Evolutionary conservation across 345 rosid genomes (phyloP).

Genomic region (Iberis pinnata): DNA sequence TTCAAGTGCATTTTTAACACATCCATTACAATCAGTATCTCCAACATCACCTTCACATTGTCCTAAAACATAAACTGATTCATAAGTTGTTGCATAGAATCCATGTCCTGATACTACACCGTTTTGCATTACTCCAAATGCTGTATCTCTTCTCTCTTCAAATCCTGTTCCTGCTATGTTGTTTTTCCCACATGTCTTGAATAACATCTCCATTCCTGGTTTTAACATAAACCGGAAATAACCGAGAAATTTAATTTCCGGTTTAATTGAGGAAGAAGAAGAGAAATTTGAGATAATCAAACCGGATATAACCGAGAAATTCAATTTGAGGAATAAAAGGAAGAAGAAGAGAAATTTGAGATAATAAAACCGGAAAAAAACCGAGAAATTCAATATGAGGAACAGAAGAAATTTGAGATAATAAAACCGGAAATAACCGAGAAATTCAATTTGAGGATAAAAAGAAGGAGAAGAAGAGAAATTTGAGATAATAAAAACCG

Average conservation of each 20-base stretch:
- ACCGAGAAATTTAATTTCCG: background rate
- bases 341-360: no score
- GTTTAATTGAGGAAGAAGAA: background rate
- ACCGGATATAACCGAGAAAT: no score
- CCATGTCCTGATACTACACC: constrained; percentile 74
- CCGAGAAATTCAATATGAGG: background rate
- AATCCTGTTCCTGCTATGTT: constrained; percentile 68
- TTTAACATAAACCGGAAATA: background rate
- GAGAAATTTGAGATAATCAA: background rate
- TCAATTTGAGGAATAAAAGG: no score
- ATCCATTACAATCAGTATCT: constrained; percentile 80
- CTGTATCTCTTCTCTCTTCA: constrained; percentile 81
- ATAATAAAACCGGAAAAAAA: background rate
- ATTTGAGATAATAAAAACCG: no score
- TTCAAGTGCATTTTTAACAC: constrained; percentile 68
- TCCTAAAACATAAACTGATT: constrained; percentile 67
- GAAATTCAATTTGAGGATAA: no score
- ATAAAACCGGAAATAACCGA: no score
- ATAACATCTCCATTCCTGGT: constrained; percentile 75
- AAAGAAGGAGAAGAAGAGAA: no score
- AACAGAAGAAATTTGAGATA: no score
- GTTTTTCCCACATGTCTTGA: constrained; percentile 69
- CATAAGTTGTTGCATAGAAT: constrained; percentile 56
- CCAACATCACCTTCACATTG: constrained; percentile 98
- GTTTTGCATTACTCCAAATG: constrained; percentile 55